Evolutionary conservation across 2,329 filamentous ascomycete genomes (phyloP), one percentile per base, ranked within the genome.

Genomic region (Geosmithia flava): DNA sequence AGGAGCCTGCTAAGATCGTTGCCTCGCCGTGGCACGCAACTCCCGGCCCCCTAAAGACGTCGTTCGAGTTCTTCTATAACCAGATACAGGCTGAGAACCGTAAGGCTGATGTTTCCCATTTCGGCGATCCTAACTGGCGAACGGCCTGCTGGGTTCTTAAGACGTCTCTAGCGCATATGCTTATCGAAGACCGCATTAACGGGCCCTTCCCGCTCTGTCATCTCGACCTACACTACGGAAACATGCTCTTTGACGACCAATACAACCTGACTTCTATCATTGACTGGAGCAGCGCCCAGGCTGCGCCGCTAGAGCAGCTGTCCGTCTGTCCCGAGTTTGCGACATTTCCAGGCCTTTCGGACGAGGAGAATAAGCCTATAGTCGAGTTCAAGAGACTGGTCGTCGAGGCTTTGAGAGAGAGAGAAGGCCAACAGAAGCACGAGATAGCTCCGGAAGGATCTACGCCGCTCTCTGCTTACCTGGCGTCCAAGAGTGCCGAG

Each of bases 171-270:
- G 29, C 58, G 16, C 55, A 62, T 5, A 59, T 59, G 8, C 46
- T 44, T 20, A 44, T 44, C 15, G 20, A 23, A 11, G 20, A 44
- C 20, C 19, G 42, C 10, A 49, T 62, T 19, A 51, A 53, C 47
- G 60, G 64, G 42, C 63, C 63, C 15, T 44, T 68, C 54, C 60
- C 61, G n/a, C 52, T 67, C 1, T 64, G 63, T 50, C 58, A 62
- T 45, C 49, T 61, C 3, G 59, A 59, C 17, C 52, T 66, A 3
- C 64, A 65, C 54, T 61, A 55, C 50, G 62, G 63, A 40, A 68
- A 44, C 20, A 44, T 44, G 42, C 19, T 44, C 20, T 44, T 27
- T 20, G 42, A 44, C 42, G 20, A 11, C 20, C 3, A 27, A 20
- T 44, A 44, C 20, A 44, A 20, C 15, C 42, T 44, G 42, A 44